These are phyloP conservation scores for Globisporangium canariense DNA, from an alignment of 352 stramenopile species.

Conservation along the genomic window DNA sequence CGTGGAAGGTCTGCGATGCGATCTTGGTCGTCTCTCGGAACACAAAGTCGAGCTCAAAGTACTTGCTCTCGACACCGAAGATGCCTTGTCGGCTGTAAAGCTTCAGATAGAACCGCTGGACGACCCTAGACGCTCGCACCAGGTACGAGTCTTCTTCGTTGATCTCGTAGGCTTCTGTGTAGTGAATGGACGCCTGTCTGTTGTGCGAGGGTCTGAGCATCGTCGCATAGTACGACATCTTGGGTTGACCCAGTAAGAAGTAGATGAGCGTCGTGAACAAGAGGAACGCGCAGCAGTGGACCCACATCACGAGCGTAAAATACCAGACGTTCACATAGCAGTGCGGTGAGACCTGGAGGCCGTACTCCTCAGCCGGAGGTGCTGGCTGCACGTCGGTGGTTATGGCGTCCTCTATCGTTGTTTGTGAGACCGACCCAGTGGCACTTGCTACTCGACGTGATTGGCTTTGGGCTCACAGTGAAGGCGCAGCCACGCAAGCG, in stretches of 20 bases:
- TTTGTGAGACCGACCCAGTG: too few species aligned
- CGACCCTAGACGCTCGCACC: not conserved
- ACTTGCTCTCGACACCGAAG: slow-evolving; percentile 3
- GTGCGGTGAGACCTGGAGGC: slow-evolving; percentile 1
- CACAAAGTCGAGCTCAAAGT: not conserved
- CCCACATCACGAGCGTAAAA: not conserved
- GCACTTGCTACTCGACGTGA: not conserved
- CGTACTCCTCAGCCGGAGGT: not conserved
- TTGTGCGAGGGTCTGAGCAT: slow-evolving; percentile 6
- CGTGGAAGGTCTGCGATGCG: not conserved
- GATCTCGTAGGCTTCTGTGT: not conserved
- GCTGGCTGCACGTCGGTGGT: not conserved
- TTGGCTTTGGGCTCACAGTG: not conserved
- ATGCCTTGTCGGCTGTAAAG: not conserved
- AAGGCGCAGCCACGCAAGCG: too few species aligned
- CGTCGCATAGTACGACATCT: slow-evolving; percentile 7
- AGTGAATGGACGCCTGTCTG: not conserved
- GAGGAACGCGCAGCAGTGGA: slow-evolving; percentile 1
- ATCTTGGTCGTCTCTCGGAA: not conserved
- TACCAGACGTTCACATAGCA: slow-evolving; percentile 6
- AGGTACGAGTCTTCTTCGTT: not conserved
- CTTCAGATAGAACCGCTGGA: not conserved
- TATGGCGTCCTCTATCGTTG: not conserved
- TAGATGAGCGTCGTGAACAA: not conserved
- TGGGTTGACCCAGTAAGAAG: slow-evolving; percentile 2